These are phyloP conservation scores for Puccinia coronata DNA, from an alignment of 1,284 basidiomycete species.

Conservation along the genomic window DNA sequence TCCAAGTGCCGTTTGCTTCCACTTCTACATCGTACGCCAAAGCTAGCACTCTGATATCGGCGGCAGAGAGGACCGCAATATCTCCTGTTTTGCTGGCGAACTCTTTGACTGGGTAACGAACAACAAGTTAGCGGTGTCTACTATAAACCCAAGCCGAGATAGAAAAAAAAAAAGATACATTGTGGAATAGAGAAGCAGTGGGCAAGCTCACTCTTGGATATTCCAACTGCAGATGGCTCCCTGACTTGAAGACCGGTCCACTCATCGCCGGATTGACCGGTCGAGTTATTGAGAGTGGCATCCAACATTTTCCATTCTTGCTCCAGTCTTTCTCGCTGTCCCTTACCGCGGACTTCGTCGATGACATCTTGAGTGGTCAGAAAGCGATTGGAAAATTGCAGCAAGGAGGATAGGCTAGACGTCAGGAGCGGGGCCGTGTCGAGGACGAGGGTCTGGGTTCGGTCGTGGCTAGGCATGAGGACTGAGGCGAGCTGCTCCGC, in stretches of 20 bases:
- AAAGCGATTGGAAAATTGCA: slow-evolving; percentile 77
- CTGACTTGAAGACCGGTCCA: slow-evolving; percentile 63
- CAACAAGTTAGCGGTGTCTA: not conserved
- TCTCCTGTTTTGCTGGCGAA: slow-evolving; percentile 96
- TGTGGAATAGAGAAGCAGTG: too few relatives aligned
- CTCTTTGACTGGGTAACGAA: slow-evolving; percentile 69
- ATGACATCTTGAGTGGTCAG: slow-evolving; percentile 86
- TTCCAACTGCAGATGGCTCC: slow-evolving; percentile 70
- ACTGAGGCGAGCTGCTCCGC: not conserved
- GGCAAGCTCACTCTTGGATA: slow-evolving; percentile 72
- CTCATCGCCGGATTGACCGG: slow-evolving; percentile 59
- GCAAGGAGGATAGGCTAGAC: slow-evolving; percentile 69
- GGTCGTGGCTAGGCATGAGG: slow-evolving; percentile 38
- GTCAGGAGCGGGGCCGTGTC: slow-evolving; percentile 83
- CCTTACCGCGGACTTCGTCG: slow-evolving; percentile 80
- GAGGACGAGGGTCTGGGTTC: slow-evolving; percentile 75
- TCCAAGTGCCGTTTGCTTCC: slow-evolving; percentile 62
- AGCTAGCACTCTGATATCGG: slow-evolving; percentile 89
- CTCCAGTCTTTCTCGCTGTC: slow-evolving; percentile 80
- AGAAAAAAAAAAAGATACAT: slow-evolving; percentile 22
- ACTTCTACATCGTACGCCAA: slow-evolving; percentile 78
- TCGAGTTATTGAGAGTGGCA: slow-evolving; percentile 64
- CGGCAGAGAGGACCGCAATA: slow-evolving; percentile 83
- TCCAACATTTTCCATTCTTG: slow-evolving; percentile 63
- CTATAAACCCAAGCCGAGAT: not conserved